Conservation (phyloP, 768 basidiomycete species). For the Asterophora lycoperdoides region DNA sequence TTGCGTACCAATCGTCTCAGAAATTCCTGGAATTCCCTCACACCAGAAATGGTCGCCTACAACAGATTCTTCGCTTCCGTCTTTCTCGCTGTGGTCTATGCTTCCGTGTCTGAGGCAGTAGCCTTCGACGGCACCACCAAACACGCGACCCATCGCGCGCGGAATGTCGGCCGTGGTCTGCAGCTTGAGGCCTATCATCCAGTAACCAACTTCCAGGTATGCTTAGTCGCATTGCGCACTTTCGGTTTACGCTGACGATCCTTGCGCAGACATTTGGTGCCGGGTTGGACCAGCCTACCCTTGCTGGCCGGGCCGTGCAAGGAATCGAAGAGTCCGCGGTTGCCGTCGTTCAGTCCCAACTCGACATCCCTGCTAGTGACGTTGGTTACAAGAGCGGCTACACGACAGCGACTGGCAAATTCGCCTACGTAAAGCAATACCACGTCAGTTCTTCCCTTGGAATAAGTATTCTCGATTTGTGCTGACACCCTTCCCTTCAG, state of each 20-base stretch:
- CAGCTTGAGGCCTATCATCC: conserved; percentile 3
- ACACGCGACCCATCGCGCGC: conserved; percentile 1
- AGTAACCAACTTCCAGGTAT: conserved; percentile 1
- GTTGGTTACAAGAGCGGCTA: conserved; percentile 16
- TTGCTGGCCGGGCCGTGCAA: background rate
- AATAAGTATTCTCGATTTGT: background rate
- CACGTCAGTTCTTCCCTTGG: conserved; percentile 13
- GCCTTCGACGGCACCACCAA: background rate
- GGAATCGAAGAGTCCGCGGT: conserved; percentile 2
- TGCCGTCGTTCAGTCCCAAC: conserved; percentile 3
- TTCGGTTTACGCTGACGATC: background rate
- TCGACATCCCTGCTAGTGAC: background rate
- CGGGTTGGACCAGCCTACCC: conserved; percentile 3
- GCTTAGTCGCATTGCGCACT: background rate
- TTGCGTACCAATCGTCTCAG: too few relatives aligned
- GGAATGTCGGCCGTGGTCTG: conserved; percentile 1
- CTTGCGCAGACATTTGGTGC: conserved; percentile 4
- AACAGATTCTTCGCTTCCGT: conserved; percentile 24
- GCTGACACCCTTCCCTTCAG: background rate
- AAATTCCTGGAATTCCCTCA: too few relatives aligned
- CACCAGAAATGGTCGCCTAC: conserved; percentile 18
- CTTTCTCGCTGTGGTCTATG: conserved; percentile 21
- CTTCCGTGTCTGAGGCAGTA: conserved; percentile 9
- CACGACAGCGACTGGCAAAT: conserved; percentile 14
- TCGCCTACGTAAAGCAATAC: conserved; percentile 20